Percentiles rank a stretch among this genome's conserved stretches.
Evolutionary conservation across 352 stramenopile genomes (phyloP).

Genomic region (Pythium chondricola): DNA sequence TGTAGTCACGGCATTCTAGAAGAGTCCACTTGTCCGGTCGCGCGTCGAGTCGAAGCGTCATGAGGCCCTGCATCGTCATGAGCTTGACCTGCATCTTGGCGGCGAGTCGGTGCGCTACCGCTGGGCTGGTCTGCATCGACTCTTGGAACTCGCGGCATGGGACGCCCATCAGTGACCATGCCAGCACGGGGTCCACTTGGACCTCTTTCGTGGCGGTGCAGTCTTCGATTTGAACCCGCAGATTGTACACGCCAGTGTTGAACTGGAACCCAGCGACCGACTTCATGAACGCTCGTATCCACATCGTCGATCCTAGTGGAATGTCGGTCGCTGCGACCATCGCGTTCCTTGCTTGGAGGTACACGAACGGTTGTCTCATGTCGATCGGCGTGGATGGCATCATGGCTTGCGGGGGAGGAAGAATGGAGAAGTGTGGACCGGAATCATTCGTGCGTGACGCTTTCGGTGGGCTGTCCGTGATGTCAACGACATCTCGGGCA

Average conservation of each 20-base stretch:
- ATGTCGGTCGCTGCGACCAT: background rate
- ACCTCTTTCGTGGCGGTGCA: slow-evolving; percentile 51
- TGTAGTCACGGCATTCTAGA: slow-evolving; percentile 43
- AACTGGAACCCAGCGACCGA: slow-evolving; percentile 82
- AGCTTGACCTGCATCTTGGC: slow-evolving; percentile 75
- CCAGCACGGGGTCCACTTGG: slow-evolving; percentile 46
- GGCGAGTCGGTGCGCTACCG: slow-evolving; percentile 52
- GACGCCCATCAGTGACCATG: slow-evolving; percentile 70
- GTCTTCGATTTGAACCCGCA: slow-evolving; percentile 74
- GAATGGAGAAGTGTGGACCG: slow-evolving; percentile 8
- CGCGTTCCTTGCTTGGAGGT: slow-evolving; percentile 11
- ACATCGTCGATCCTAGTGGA: slow-evolving; percentile 5
- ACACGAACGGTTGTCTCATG: slow-evolving; percentile 20
- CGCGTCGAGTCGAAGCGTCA: slow-evolving; percentile 34
- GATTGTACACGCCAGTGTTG: slow-evolving; percentile 54
- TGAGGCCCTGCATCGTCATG: slow-evolving; percentile 77
- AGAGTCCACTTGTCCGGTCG: slow-evolving; percentile 32
- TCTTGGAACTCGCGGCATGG: slow-evolving; percentile 56
- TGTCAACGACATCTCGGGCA: slow-evolving; percentile 21
- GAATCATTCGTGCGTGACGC: too few species aligned
- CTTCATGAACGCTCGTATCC: slow-evolving; percentile 70
- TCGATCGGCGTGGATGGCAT: background rate
- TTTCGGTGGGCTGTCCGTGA: slow-evolving; percentile 18
- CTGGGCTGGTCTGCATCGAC: slow-evolving; percentile 57
- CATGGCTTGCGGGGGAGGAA: background rate